phyloP scores from a whole-genome alignment of 140 eudicot species.

The Flaveria floridana region DNA sequence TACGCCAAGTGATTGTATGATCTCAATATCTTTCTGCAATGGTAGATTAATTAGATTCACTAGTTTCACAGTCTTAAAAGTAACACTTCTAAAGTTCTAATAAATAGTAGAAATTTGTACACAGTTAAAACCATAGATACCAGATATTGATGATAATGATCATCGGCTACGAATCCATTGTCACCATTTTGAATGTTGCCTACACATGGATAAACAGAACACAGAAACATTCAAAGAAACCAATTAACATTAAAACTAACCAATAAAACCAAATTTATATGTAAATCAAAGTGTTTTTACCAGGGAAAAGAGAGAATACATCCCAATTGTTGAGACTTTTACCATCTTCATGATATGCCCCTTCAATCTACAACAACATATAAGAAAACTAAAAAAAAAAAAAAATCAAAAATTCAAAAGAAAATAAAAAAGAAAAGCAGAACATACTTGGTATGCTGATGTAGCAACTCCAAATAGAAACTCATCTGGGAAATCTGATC shows the following conservation, averaged over 20 bases:
- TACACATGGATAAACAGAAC: constrained; percentile 20
- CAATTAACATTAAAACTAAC: not conserved
- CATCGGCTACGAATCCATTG: constrained; percentile 51
- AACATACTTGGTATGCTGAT: constrained; percentile 64
- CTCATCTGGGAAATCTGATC: constrained; percentile 66
- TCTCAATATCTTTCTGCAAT: constrained; percentile 51
- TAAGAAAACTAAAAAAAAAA: not conserved
- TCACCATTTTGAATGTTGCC: constrained; percentile 50
- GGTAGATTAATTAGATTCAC: not conserved
- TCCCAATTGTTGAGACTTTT: constrained; percentile 75
- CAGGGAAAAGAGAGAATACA: constrained; percentile 45
- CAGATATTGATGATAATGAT: constrained; percentile 71
- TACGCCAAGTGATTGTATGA: constrained; percentile 52
- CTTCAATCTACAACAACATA: constrained; percentile 52
- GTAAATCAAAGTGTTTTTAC: constrained; percentile 26
- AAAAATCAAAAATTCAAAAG: not conserved
- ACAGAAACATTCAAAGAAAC: not conserved
- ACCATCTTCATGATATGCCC: constrained; percentile 71
- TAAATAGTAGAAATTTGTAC: not conserved
- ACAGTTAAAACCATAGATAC: constrained; percentile 31
- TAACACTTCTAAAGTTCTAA: not conserved
- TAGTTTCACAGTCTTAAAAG: not conserved
- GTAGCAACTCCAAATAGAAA: constrained; percentile 75
- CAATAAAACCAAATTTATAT: not conserved
- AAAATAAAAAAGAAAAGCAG: not conserved